phyloP scores from a whole-genome alignment of 2,329 filamentous ascomycete species.

The Anisogramma anomala region DNA sequence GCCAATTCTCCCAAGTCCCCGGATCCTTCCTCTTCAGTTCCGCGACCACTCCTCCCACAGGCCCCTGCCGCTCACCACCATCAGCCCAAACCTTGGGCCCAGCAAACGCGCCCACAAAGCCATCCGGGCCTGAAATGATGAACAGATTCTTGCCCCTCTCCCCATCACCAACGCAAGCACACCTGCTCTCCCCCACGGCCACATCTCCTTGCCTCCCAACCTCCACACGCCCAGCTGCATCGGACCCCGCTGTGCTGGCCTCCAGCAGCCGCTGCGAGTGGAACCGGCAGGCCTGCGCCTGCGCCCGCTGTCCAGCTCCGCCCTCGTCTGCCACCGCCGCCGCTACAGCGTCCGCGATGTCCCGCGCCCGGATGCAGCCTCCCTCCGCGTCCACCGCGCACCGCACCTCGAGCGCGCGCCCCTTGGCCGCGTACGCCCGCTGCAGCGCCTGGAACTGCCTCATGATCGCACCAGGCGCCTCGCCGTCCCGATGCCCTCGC shows the following conservation, averaged over 20 bases:
- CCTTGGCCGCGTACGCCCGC: conserved; percentile 32
- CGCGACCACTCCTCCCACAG: conserved; percentile 56
- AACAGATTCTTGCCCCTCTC: conserved; percentile 49
- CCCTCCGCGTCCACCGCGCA: conserved; percentile 78
- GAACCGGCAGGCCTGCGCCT: conserved; percentile 16
- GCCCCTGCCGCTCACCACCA: conserved; percentile 64
- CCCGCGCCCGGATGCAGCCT: conserved; percentile 46
- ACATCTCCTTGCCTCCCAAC: conserved; percentile 11
- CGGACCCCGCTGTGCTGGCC: conserved; percentile 15
- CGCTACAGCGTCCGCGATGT: conserved; percentile 30
- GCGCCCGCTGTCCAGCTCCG: conserved; percentile 17
- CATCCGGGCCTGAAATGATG: conserved; percentile 83
- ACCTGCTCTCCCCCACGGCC: conserved; percentile 9
- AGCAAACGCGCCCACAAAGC: conserved; percentile 72
- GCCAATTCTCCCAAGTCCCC: conserved; percentile 31
- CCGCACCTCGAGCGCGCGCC: conserved; percentile 47
- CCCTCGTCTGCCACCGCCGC: too few species aligned
- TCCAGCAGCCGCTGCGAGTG: conserved; percentile 20
- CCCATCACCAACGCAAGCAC: conserved; percentile 15
- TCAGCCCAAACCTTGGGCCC: conserved; percentile 67
- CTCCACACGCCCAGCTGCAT: conserved; percentile 12
- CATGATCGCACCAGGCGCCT: conserved; percentile 39
- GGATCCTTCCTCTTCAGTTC: conserved; percentile 40
- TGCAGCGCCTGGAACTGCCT: conserved; percentile 48
- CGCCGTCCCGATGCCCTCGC: conserved; percentile 10